Base-by-base conservation (phyloP, 2,329 filamentous ascomycete genomes). In the Gyromitra esculenta region DNA sequence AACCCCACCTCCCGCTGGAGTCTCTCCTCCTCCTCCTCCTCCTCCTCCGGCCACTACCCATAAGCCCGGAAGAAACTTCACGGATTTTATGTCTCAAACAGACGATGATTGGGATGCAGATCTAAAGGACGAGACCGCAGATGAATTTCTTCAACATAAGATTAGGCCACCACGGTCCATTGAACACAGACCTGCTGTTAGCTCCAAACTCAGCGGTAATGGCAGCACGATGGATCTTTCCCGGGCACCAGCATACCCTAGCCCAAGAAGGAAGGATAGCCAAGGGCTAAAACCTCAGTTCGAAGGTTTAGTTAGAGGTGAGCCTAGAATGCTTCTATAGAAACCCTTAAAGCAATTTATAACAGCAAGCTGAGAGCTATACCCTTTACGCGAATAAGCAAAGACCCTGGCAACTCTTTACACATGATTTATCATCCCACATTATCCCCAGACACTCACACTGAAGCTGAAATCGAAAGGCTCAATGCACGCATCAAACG, bases 211-310 rank as follows among this genome's bases (percentile, higher is more conserved):
- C 11, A 52, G 75, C 35, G 64, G 68, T 21, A 57, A 63, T 54
- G 57, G 64, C 6, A 72, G 67, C 62, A 70, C 63, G 15, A 59
- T 63, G 35, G 70, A 77, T 54, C 70, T 62, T 69, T 68, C 74
- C 8, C 60, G 56, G 39, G 69, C 64, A 13, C 79, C 78, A 13
- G 60, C 66, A 48, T 81, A 81, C 65, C 80, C 80, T 3, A 81
- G 56, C 13, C 76, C 76, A 56, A 79, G 79, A 63, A 79, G 71
- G 48, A 79, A 69, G 63, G 94, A 97, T 82, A 95, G 93, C 37
- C 99, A 99, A 86, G 98, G 98, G 76, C 86, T 99, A 25, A 90
- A 96, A 78, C 96, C 96, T 66, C 96, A 99, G 83, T 99, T 98
- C 84, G 97, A 99, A 84, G 96, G 99, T 78, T 96, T 99, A 59